These are phyloP conservation scores for Xylariales sp. DNA, from an alignment of 2,329 filamentous ascomycete genomes.

Conservation along the genomic window DNA sequence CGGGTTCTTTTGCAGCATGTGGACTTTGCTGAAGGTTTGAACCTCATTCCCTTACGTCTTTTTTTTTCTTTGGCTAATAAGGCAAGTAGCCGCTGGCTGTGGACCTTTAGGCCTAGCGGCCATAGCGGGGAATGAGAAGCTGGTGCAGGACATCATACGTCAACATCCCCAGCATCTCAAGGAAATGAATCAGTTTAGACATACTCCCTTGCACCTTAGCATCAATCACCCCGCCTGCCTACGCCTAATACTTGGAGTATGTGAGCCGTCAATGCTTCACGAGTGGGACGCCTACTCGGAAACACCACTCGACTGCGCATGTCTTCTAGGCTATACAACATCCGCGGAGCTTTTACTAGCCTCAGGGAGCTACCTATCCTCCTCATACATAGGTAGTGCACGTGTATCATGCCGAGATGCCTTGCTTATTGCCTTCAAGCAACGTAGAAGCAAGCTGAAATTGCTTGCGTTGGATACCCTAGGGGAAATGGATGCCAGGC, in stretches of 20 bases:
- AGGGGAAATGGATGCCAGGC: not conserved
- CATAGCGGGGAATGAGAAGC: slow-evolving; percentile 5
- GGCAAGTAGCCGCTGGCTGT: slow-evolving; percentile 9
- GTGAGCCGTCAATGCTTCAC: not conserved
- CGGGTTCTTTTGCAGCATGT: too few relatives aligned
- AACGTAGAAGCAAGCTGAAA: slow-evolving; percentile 21
- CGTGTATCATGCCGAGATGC: not conserved
- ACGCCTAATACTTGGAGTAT: slow-evolving; percentile 4
- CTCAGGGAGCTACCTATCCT: not conserved
- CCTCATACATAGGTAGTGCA: fast-evolving
- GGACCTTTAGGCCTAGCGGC: slow-evolving; percentile 23
- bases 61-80: too few relatives aligned
- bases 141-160: slow-evolving; percentile 1
- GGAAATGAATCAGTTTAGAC: slow-evolving; percentile 1
- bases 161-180: slow-evolving; percentile 5
- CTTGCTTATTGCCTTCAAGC: not conserved
- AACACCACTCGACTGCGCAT: not conserved
- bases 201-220: not conserved
- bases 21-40: too few relatives aligned
- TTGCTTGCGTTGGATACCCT: slow-evolving; percentile 9
- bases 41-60: too few relatives aligned
- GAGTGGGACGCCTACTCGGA: not conserved
- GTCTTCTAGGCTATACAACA: not conserved
- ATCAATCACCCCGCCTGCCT: slow-evolving; percentile 11
- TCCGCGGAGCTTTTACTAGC: not conserved